phyloP scores from a whole-genome alignment of 441 rosid species.

The Jatropha podagrica region DNA sequence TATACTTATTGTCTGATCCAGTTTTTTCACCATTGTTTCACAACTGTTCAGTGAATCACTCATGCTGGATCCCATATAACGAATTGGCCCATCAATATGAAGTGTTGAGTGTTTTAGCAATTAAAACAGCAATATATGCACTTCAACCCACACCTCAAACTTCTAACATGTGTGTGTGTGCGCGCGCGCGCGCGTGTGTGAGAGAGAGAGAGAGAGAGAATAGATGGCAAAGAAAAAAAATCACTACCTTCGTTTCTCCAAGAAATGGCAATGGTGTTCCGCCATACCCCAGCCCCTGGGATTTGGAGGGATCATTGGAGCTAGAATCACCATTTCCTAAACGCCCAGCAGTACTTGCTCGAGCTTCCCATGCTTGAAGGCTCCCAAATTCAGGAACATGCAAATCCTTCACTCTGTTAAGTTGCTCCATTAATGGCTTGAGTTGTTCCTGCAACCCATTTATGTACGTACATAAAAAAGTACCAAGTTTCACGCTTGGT shows the following conservation, averaged over 20 bases:
- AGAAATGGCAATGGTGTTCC: conserved; percentile 88
- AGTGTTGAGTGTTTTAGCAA: no score
- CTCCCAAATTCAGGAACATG: conserved; percentile 73
- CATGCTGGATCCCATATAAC: no score
- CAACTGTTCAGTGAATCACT: no score
- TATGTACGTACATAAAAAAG: neutral
- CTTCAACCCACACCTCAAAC: neutral
- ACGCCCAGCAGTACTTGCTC: conserved; percentile 70
- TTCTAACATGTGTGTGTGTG: conserved; percentile 12
- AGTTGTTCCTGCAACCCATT: conserved; percentile 64
- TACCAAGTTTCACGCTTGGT: no score
- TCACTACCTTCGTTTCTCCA: conserved; percentile 76
- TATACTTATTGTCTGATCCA: no score
- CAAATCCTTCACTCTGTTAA: conserved; percentile 79
- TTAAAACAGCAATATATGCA: no score
- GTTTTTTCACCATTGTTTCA: no score
- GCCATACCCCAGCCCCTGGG: conserved; percentile 66
- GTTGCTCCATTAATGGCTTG: conserved; percentile 74
- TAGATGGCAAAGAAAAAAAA: neutral
- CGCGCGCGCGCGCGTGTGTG: no score
- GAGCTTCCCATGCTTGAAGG: conserved; percentile 95
- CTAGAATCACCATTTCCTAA: conserved; percentile 54
- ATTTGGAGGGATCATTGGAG: conserved; percentile 71
- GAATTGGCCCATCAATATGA: no score
- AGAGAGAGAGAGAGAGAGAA: neutral